A percentile compares a stretch with the other conserved stretches of the same genome.
These are phyloP conservation scores for Kalaharituber pfeilii DNA, from an alignment of 2,329 filamentous ascomycete genomes.

Conservation along the genomic window DNA sequence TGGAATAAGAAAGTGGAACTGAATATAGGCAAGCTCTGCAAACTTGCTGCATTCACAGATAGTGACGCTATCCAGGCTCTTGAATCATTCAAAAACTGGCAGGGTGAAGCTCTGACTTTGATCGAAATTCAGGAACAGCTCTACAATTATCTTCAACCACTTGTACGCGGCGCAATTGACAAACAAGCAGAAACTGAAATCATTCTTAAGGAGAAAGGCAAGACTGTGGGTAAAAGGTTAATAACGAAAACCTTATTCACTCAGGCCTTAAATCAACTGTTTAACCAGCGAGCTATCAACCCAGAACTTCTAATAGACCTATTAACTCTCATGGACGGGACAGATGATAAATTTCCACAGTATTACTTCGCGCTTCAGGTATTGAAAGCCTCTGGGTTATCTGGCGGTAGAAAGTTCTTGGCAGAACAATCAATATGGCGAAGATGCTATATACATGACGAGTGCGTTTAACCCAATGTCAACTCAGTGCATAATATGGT, in stretches of 20 bases:
- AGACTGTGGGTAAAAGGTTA: slow-evolving; percentile 47
- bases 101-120: slow-evolving; percentile 44
- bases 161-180: slow-evolving; percentile 58
- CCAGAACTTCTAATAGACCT: slow-evolving; percentile 50
- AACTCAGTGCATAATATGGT: neutral
- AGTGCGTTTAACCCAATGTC: slow-evolving; percentile 28
- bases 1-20: slow-evolving; percentile 93
- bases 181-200: slow-evolving; percentile 60
- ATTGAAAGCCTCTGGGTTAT: slow-evolving; percentile 36
- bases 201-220: slow-evolving; percentile 42
- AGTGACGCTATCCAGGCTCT: slow-evolving; percentile 29
- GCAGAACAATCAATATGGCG: slow-evolving; percentile 62
- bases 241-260: neutral
- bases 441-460: slow-evolving; percentile 62
- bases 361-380: slow-evolving; percentile 59
- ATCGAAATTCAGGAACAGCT: slow-evolving; percentile 66
- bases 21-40: slow-evolving; percentile 67
- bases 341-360: slow-evolving; percentile 38
- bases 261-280: slow-evolving; percentile 44
- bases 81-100: slow-evolving; percentile 28
- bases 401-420: slow-evolving; percentile 40
- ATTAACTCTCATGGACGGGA: slow-evolving; percentile 59
- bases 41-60: slow-evolving; percentile 41
- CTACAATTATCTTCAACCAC: slow-evolving; percentile 51
- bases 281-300: slow-evolving; percentile 56